Base-by-base conservation (phyloP, 441 rosid genomes). In the Biscutella laevigata region DNA sequence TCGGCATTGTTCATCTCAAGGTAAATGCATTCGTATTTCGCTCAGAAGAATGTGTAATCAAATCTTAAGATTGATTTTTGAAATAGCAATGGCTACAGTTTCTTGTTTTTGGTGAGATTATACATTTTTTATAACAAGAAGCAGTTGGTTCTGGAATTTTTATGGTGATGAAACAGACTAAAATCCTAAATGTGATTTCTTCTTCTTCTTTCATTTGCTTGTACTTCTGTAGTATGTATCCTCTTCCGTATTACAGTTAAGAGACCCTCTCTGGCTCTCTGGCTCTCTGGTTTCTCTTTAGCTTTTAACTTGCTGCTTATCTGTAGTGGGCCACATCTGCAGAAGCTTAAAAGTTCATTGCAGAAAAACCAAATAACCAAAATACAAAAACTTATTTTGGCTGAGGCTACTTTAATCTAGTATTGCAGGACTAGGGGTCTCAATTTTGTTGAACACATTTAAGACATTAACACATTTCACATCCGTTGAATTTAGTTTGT, bases 261-360 rank as follows among this genome's bases (percentile, higher is more conserved):
- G 60, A 35, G 54, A 55, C 15, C 13, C 36, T 62, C 39, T 38
- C 46, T 47, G n/a, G n/a, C n/a, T n/a, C n/a, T n/a, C n/a, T n/a
- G n/a, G n/a, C n/a, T n/a, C n/a, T n/a, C n/a, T n/a, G 15, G 30
- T 47, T 45, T 44, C 38, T 42, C 9, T 27, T 8, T 28, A 29
- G 77, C 60, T 62, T 76, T 73, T 68, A 69, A 86, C 86, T 77
- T 77, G 69, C 43, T 75, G 94, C 80, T 77, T 67, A 70, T 75
- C 74, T 69, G 8, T 68, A 77, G 95, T 84, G 88, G 96, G 98
- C 84, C 98, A 86, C 90, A 84, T 78, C 85, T 81, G 72, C 95
- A 82, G 84, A 22, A 50, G 35, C 11, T 3, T 7, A 9, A 36
- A 29, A 36, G 54, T 33, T 47, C 14, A 14, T 21, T 30, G 6